These are phyloP conservation scores for Staphylotrichum tortipilum DNA, from an alignment of 495 filamentous ascomycete species.

Conservation along the genomic window DNA sequence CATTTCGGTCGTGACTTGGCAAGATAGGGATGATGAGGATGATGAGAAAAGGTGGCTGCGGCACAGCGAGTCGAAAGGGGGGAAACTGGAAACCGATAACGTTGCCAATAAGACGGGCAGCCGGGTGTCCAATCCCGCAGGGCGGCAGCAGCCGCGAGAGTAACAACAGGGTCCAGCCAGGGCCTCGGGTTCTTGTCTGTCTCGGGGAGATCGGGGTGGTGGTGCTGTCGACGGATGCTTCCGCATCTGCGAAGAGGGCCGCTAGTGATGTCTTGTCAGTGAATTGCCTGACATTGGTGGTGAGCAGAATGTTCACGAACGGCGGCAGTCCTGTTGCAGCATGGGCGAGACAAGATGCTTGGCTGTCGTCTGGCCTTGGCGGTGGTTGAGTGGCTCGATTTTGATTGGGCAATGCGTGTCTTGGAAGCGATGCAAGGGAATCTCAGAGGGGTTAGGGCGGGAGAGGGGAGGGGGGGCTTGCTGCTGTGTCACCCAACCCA, in stretches of 20 bases:
- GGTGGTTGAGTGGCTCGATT: background rate
- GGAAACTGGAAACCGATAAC: background rate
- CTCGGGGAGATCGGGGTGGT: too few species aligned
- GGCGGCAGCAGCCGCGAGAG: background rate
- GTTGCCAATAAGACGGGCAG: background rate
- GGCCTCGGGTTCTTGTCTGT: too few species aligned
- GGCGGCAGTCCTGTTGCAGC: too few species aligned
- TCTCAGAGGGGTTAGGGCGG: background rate
- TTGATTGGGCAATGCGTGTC: background rate
- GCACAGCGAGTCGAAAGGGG: background rate
- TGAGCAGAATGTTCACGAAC: too few species aligned
- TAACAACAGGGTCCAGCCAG: too few species aligned
- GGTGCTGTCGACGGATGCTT: too few species aligned
- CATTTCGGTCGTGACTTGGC: too few species aligned
- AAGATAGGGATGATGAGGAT: background rate
- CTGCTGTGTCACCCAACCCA: background rate
- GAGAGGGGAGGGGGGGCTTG: background rate
- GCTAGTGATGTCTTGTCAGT: too few species aligned
- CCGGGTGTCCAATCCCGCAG: slow-evolving; percentile 1
- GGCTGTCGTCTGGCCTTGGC: too few species aligned
- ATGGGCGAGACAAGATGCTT: too few species aligned
- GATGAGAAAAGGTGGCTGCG: background rate
- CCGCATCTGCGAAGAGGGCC: too few species aligned
- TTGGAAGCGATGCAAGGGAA: background rate
- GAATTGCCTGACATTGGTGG: too few species aligned